Conservation (phyloP, 202 grass and related monocot genomes). For the Miscanthus sacchariflorus region DNA sequence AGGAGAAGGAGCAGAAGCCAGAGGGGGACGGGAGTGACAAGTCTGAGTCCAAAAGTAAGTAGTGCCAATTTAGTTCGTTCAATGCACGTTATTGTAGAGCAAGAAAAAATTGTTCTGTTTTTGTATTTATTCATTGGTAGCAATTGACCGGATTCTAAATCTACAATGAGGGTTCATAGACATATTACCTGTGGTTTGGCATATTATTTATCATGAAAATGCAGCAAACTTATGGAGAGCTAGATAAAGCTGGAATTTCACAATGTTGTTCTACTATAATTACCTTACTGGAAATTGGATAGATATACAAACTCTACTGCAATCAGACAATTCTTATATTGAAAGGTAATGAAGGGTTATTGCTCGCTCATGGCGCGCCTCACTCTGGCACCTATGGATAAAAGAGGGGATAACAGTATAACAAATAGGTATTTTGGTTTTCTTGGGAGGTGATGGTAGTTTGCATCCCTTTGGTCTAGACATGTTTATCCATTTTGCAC, state of each 20-base stretch:
- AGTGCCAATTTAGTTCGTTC: slow-evolving; percentile 14
- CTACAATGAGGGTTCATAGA: neutral
- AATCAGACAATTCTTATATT: neutral
- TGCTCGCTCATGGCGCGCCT: neutral
- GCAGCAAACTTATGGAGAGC: neutral
- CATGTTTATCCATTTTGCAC: slow-evolving; percentile 22
- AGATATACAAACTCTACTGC: neutral
- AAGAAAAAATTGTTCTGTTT: neutral
- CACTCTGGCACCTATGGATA: neutral
- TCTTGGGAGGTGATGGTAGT: neutral
- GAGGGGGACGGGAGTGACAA: slow-evolving; percentile 67
- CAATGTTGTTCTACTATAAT: slow-evolving; percentile 1
- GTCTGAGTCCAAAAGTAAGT: slow-evolving; percentile 74
- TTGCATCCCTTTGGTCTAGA: neutral
- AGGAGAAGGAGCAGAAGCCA: slow-evolving; percentile 67
- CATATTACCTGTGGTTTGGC: neutral
- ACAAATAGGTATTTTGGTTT: neutral
- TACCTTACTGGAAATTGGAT: neutral
- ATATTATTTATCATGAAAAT: neutral
- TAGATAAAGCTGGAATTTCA: neutral
- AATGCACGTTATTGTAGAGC: slow-evolving; percentile 27
- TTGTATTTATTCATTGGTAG: neutral
- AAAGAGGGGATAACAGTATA: neutral
- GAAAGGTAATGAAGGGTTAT: neutral
- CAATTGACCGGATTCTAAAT: neutral